These are phyloP conservation scores for Taiwanofungus camphoratus DNA, from an alignment of 1,284 basidiomycete species.

Conservation along the genomic window DNA sequence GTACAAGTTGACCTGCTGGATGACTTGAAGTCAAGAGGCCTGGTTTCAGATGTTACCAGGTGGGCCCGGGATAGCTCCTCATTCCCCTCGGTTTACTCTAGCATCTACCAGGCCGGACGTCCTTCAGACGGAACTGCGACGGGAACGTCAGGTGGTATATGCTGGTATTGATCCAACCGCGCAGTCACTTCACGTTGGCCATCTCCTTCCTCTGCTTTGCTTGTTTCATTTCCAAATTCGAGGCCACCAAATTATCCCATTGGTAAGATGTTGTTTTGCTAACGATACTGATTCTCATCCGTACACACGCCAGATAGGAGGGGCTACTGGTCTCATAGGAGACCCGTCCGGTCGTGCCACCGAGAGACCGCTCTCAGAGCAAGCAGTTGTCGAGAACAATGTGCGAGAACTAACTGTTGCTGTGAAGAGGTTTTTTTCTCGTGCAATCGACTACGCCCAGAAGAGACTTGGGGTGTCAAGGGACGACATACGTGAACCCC, in stretches of 20 bases:
- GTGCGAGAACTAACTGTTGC: constrained; percentile 60
- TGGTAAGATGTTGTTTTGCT: constrained; percentile 29
- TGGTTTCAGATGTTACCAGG: constrained; percentile 31
- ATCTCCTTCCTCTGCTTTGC: constrained; percentile 84
- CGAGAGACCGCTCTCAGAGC: constrained; percentile 72
- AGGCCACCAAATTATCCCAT: constrained; percentile 78
- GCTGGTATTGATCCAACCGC: constrained; percentile 93
- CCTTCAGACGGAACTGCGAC: constrained; percentile 33
- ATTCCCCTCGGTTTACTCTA: no score
- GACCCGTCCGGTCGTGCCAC: constrained; percentile 90
- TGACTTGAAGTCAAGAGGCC: constrained; percentile 25
- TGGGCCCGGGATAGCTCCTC: no score
- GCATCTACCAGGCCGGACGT: constrained; percentile 24
- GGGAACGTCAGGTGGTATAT: constrained; percentile 61
- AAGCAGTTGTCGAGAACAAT: constrained; percentile 61
- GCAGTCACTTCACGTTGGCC: constrained; percentile 85
- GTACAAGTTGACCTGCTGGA: constrained; percentile 20
- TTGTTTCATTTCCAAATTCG: constrained; percentile 82
- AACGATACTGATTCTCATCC: not conserved
- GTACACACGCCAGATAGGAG: constrained; percentile 71
- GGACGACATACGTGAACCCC: constrained; percentile 26
- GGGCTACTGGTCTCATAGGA: constrained; percentile 94
- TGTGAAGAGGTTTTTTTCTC: constrained; percentile 68
- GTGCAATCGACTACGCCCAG: constrained; percentile 58
- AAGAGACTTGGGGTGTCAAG: constrained; percentile 25